Percentiles rank a stretch among this genome's conserved stretches.
Conservation (phyloP, 2,329 filamentous ascomycete species). For the Paracorniculantispora psalliotae region DNA sequence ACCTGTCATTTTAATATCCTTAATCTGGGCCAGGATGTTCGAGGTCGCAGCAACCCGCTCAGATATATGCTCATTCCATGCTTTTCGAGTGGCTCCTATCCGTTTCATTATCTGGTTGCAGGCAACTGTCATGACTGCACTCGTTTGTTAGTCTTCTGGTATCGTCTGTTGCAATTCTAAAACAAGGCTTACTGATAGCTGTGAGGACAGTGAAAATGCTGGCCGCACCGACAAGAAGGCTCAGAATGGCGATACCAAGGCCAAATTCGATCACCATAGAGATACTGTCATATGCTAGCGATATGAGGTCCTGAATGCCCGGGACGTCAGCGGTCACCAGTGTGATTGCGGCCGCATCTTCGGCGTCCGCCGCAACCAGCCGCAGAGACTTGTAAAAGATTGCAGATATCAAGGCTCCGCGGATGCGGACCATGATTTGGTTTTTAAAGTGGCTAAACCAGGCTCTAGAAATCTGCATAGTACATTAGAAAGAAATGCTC, state of each 20-base stretch:
- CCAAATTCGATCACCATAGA: not conserved
- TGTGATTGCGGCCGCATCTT: not conserved
- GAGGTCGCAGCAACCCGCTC: constrained; percentile 2
- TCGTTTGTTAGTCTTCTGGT: not conserved
- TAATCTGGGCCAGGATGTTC: constrained; percentile 7
- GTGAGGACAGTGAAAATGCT: not conserved
- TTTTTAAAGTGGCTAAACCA: not conserved
- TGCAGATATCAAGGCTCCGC: not conserved
- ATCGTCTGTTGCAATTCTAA: not conserved
- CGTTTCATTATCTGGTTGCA: not conserved
- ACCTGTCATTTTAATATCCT: constrained; percentile 6
- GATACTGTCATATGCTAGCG: not conserved
- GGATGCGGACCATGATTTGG: not conserved
- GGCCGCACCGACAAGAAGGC: not conserved
- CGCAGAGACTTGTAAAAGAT: not conserved
- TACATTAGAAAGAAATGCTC: not conserved
- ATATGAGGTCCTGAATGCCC: not conserved
- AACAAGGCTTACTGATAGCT: not conserved
- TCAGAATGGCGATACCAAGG: not conserved
- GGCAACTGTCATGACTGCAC: not conserved
- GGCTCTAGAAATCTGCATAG: not conserved
- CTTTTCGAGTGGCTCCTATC: not conserved
- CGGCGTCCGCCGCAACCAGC: not conserved
- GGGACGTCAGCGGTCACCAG: not conserved
- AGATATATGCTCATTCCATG: constrained; percentile 2